Conservation (phyloP, 2,329 filamentous ascomycete genomes). For the Trematosphaeria pertusa region DNA sequence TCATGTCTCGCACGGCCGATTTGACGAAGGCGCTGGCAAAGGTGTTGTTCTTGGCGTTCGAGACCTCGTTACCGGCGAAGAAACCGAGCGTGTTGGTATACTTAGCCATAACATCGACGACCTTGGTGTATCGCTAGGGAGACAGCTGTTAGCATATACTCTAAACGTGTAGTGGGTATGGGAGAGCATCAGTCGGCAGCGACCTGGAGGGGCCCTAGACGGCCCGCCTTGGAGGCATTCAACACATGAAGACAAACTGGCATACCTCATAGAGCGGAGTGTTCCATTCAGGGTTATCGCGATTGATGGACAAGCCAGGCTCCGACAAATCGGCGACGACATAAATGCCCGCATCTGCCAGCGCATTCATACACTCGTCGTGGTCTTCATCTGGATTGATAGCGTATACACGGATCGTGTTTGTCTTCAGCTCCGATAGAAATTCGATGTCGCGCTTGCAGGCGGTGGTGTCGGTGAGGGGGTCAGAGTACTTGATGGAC, state of each 20-base stretch:
- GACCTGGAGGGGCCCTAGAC: too few relatives aligned
- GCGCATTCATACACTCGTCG: conserved; percentile 80
- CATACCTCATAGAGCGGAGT: conserved; percentile 75
- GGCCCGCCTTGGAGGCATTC: too few relatives aligned
- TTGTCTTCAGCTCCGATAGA: conserved; percentile 80
- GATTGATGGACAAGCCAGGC: conserved; percentile 83
- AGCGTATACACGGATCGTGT: conserved; percentile 94
- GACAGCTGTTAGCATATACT: too few relatives aligned
- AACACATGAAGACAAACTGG: too few relatives aligned
- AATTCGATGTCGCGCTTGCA: conserved; percentile 89
- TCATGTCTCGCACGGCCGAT: conserved; percentile 94
- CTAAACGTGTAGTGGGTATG: too few relatives aligned
- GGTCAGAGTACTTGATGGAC: conserved; percentile 73
- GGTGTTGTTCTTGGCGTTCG: conserved; percentile 89
- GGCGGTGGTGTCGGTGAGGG: conserved; percentile 72
- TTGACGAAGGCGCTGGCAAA: conserved; percentile 93
- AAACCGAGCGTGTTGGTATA: conserved; percentile 96
- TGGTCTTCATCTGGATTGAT: conserved; percentile 83
- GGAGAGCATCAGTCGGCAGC: too few relatives aligned
- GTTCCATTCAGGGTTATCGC: conserved; percentile 80
- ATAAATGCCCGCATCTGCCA: conserved; percentile 89
- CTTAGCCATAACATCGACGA: conserved; percentile 80
- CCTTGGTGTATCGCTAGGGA: conserved; percentile 82
- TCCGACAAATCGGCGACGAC: conserved; percentile 90
- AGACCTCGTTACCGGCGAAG: conserved; percentile 98